Conservation (phyloP, 1,284 basidiomycete genomes). For the Neonothopanus nambi region DNA sequence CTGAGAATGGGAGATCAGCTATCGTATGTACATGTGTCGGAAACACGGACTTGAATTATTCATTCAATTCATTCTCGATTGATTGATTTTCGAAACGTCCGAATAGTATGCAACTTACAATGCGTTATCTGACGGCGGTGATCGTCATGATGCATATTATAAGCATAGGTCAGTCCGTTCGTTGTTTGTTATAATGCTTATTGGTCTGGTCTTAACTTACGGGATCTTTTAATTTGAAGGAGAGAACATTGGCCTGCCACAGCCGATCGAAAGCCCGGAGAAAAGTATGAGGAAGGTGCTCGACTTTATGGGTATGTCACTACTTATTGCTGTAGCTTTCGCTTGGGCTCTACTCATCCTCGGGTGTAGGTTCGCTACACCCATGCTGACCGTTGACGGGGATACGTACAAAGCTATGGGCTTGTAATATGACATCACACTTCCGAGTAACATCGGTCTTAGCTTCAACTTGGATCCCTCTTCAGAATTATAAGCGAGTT, state of each 20-base stretch:
- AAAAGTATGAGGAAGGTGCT: constrained; percentile 2
- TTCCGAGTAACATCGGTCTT: no score
- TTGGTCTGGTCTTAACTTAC: neutral
- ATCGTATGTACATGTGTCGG: constrained; percentile 15
- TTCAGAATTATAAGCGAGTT: no score
- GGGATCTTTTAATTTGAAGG: neutral
- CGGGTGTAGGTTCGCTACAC: constrained; percentile 13
- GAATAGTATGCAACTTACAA: constrained; percentile 22
- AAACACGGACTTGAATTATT: neutral
- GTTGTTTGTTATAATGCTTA: neutral
- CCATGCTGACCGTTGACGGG: constrained; percentile 18
- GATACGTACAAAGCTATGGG: constrained; percentile 15
- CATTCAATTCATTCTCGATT: neutral
- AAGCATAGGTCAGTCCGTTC: constrained; percentile 13
- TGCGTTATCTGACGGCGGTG: constrained; percentile 14
- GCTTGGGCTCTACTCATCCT: neutral
- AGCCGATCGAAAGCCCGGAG: neutral
- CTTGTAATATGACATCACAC: constrained; percentile 10
- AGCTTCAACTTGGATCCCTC: no score
- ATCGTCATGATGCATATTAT: constrained; percentile 19
- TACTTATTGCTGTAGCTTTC: neutral
- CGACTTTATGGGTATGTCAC: neutral
- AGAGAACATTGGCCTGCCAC: neutral
- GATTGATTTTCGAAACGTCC: neutral
- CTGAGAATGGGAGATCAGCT: constrained; percentile 18